A percentile compares a stretch with the other conserved stretches of the same genome.
Evolutionary conservation across 2,329 filamentous ascomycete species (phyloP).

Genomic region (Chrysosporium keratinophilum): DNA sequence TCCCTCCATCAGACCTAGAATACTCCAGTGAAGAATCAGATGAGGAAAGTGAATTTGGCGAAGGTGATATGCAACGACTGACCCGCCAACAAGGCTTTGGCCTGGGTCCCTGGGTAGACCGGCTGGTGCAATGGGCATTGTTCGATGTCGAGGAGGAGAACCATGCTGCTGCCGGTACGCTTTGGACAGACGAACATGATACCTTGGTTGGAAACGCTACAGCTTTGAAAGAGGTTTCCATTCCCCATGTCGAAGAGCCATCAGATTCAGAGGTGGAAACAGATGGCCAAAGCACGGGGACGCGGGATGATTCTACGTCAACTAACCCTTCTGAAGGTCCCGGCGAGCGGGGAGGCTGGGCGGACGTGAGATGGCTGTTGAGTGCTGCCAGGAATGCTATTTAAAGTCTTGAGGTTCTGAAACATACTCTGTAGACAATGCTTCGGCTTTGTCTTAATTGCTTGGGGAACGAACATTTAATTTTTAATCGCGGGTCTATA

Average conservation of each 20-base stretch:
- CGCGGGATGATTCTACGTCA: constrained; percentile 18
- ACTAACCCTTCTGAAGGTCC: constrained; percentile 15
- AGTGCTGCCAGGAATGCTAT: constrained; percentile 39
- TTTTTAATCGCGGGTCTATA: no score
- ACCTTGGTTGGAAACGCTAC: neutral
- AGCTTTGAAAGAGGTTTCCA: neutral
- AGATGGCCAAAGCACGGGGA: constrained; percentile 21
- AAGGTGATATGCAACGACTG: constrained; percentile 44
- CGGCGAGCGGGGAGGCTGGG: constrained; percentile 42
- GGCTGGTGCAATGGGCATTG: constrained; percentile 47
- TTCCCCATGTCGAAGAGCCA: constrained; percentile 12
- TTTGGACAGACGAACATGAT: constrained; percentile 19
- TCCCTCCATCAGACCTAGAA: constrained; percentile 18
- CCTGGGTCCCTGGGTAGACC: constrained; percentile 48
- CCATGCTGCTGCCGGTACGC: constrained; percentile 3
- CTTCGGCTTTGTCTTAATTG: no score
- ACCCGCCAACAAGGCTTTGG: constrained; percentile 45
- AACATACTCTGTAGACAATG: no score
- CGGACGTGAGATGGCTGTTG: constrained; percentile 49
- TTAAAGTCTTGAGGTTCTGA: no score
- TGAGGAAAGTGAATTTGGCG: constrained; percentile 36
- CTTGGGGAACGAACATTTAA: no score
- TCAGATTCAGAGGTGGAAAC: constrained; percentile 16
- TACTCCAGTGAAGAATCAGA: constrained; percentile 18
- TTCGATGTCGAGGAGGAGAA: constrained; percentile 45